Evolutionary conservation across 495 filamentous ascomycete species (phyloP).

Genomic region (Aspergillus homomorphus): DNA sequence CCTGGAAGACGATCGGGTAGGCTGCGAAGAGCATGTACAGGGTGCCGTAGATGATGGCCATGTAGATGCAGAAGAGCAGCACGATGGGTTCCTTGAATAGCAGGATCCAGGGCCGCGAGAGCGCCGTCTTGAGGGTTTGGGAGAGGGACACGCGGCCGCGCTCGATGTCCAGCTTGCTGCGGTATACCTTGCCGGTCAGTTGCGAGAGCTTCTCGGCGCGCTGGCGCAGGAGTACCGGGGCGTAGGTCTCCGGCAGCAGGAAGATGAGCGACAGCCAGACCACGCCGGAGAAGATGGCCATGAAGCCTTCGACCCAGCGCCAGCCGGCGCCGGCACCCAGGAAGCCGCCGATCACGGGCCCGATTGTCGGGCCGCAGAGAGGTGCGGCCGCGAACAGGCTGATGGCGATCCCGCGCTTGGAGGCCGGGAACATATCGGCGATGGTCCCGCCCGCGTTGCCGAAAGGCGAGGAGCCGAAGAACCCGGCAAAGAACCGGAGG

Average conservation of each 20-base stretch:
- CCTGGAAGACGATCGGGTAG: conserved; percentile 2
- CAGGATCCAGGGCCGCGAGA: conserved; percentile 2
- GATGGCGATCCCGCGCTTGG: conserved; percentile 4
- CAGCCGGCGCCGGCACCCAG: background rate
- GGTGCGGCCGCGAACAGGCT: conserved; percentile 2
- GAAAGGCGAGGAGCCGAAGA: conserved; percentile 43
- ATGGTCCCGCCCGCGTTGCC: conserved; percentile 1
- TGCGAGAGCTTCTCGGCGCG: background rate
- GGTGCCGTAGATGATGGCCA: conserved; percentile 5
- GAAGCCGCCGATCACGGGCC: conserved; percentile 1
- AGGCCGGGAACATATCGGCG: conserved; percentile 2
- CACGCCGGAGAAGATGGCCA: background rate
- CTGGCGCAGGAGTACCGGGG: conserved; percentile 1
- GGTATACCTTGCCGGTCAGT: background rate
- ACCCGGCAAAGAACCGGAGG: conserved; percentile 60
- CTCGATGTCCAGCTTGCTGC: conserved; percentile 3
- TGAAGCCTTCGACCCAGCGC: conserved; percentile 4
- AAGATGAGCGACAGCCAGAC: conserved; percentile 1
- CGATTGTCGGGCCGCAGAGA: background rate
- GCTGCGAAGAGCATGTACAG: conserved; percentile 6
- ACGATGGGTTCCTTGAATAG: conserved; percentile 4
- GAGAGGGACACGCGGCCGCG: background rate
- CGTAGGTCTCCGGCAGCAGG: conserved; percentile 4
- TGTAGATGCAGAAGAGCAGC: conserved; percentile 3
- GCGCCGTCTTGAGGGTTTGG: background rate